Conservation (phyloP, 202 grass and related monocot genomes). For the Dendrocalamus latiflorus region DNA sequence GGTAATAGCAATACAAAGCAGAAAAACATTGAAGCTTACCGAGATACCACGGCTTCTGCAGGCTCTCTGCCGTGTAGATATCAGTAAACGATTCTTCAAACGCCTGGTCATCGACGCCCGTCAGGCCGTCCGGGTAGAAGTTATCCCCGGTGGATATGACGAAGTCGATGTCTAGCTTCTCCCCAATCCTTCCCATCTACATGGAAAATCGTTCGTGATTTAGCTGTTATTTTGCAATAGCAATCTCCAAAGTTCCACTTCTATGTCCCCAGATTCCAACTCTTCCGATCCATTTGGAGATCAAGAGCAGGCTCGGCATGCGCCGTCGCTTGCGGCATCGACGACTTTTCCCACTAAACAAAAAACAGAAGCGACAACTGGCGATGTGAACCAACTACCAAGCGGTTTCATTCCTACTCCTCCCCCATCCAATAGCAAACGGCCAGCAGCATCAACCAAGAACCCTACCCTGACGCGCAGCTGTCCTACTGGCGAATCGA, state of each 20-base stretch:
- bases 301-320: too few relatives aligned
- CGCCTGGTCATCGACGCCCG: constrained; percentile 45
- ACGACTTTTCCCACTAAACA: too few relatives aligned
- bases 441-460: not conserved
- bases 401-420: too few relatives aligned
- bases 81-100: constrained; percentile 84
- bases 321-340: too few relatives aligned
- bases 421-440: too few relatives aligned
- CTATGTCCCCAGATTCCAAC: not conserved
- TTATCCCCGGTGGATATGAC: constrained; percentile 90
- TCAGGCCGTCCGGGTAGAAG: constrained; percentile 75
- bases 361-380: too few relatives aligned
- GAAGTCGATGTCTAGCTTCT: constrained; percentile 69
- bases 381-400: too few relatives aligned
- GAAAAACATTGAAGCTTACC: constrained; percentile 20
- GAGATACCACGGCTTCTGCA: constrained; percentile 81
- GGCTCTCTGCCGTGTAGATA: too few relatives aligned
- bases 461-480: not conserved
- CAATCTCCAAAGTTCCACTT: not conserved
- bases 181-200: constrained; percentile 78
- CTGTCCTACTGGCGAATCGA: not conserved
- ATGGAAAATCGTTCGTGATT: not conserved
- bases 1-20: not conserved
- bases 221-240: not conserved
- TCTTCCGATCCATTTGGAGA: not conserved